Evolutionary conservation across 2,329 filamentous ascomycete genomes (phyloP).

Genomic region (Aureobasidium sp.): DNA sequence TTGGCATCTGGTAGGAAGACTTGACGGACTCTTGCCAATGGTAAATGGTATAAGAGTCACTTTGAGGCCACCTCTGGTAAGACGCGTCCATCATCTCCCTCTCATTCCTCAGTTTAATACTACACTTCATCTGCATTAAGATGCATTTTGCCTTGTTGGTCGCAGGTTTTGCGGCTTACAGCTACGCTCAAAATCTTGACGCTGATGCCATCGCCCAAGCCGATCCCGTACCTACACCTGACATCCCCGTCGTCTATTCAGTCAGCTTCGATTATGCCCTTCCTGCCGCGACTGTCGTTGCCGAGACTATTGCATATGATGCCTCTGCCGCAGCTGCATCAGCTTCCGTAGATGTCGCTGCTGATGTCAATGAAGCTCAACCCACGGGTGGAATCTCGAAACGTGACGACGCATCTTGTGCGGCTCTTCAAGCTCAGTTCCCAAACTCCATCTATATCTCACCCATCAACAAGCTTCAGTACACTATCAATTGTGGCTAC

Average conservation of each 20-base stretch:
- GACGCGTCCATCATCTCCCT: background rate
- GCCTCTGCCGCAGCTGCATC: background rate
- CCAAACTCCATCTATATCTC: background rate
- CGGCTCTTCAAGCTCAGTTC: background rate
- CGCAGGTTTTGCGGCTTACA: background rate
- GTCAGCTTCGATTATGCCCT: background rate
- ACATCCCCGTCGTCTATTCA: background rate
- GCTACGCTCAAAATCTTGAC: background rate
- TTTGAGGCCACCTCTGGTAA: background rate
- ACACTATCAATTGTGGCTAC: slow-evolving; percentile 10
- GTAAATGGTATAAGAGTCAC: background rate
- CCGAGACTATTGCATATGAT: background rate
- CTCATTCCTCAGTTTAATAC: background rate
- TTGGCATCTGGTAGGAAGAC: background rate
- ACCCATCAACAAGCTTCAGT: background rate
- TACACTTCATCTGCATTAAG: background rate
- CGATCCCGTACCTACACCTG: background rate
- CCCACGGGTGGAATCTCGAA: background rate
- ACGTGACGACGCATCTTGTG: background rate
- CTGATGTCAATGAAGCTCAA: background rate
- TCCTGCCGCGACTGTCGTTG: background rate
- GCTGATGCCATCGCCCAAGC: background rate
- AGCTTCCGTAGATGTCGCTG: background rate
- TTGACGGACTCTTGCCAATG: background rate
- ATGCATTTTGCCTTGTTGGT: background rate